A percentile compares a stretch with the other conserved stretches of the same genome.
These are phyloP conservation scores for Trypanosoma lewisi DNA, from an alignment of 208 protist species.

Conservation along the genomic window DNA sequence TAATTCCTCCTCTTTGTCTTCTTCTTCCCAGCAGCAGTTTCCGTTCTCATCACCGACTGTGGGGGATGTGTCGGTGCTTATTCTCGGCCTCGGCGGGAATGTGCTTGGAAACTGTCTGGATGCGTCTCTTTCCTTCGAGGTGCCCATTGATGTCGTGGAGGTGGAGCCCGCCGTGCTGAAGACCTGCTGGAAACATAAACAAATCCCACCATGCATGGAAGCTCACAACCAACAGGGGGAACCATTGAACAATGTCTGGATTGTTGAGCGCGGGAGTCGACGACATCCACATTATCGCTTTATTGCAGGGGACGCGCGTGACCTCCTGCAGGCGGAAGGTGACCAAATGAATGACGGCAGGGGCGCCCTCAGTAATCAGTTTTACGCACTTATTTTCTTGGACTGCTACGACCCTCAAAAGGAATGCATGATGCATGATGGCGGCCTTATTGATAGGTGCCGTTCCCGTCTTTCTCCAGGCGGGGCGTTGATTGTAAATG, in stretches of 20 bases:
- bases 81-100: conserved; percentile 79
- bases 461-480: conserved; percentile 43
- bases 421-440: conserved; percentile 75
- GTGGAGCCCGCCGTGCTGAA: conserved; percentile 69
- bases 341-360: not conserved
- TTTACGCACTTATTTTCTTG: conserved; percentile 74
- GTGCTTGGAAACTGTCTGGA: conserved; percentile 77
- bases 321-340: conserved; percentile 28
- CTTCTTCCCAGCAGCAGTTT: not conserved
- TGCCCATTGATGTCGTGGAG: conserved; percentile 74
- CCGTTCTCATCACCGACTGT: not conserved
- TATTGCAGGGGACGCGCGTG: conserved; percentile 46
- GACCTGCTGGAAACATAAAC: conserved; percentile 39
- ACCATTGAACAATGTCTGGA: conserved; percentile 9
- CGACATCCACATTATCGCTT: conserved; percentile 39
- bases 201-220: conserved; percentile 39
- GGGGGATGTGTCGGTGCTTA: conserved; percentile 41
- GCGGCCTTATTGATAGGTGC: conserved; percentile 51
- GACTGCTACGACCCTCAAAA: conserved; percentile 81
- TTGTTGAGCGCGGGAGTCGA: conserved; percentile 5
- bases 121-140: conserved; percentile 31
- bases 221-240: not conserved
- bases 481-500: conserved; percentile 71
- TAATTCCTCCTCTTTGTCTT: too few species aligned
- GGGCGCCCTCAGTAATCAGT: not conserved